phyloP scores from a whole-genome alignment of 257 asterid species.

The Nicotiana noctiflora region DNA sequence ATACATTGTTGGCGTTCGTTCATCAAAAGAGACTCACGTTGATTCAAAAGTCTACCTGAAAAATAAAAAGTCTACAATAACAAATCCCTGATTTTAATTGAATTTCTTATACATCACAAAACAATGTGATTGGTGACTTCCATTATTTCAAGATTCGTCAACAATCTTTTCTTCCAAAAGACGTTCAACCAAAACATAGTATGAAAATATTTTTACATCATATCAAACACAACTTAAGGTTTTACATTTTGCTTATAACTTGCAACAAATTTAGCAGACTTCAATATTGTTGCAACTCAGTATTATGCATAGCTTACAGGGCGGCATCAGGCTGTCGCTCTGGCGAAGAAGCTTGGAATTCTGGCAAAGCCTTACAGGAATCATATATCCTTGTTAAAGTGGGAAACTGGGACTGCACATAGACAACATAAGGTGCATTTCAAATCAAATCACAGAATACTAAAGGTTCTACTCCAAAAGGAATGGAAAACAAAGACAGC shows the following conservation, averaged over 20 bases:
- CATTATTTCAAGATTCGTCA: not conserved
- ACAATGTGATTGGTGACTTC: too few relatives aligned
- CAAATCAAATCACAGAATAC: not conserved
- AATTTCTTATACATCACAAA: not conserved
- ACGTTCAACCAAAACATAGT: not conserved
- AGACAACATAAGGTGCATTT: not conserved
- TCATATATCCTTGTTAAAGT: slow-evolving; percentile 33
- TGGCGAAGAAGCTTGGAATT: slow-evolving; percentile 58
- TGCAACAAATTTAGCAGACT: not conserved
- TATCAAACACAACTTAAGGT: not conserved
- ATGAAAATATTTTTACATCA: not conserved
- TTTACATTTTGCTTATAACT: not conserved
- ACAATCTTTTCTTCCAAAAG: not conserved
- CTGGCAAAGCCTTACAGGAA: slow-evolving; percentile 47
- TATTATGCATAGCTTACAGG: not conserved
- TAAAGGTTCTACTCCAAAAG: not conserved
- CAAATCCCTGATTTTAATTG: not conserved
- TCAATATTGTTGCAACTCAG: too few relatives aligned
- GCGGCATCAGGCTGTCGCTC: slow-evolving; percentile 64
- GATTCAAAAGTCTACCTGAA: too few relatives aligned
- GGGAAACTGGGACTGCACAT: slow-evolving; percentile 48
- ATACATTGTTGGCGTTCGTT: not conserved
- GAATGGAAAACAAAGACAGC: not conserved
- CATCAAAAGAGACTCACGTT: not conserved
- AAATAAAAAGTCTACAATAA: not conserved